Percentiles rank a stretch among this genome's conserved stretches.
These are phyloP conservation scores for Boletus sensibilis DNA, from an alignment of 768 basidiomycete genomes.

Conservation along the genomic window DNA sequence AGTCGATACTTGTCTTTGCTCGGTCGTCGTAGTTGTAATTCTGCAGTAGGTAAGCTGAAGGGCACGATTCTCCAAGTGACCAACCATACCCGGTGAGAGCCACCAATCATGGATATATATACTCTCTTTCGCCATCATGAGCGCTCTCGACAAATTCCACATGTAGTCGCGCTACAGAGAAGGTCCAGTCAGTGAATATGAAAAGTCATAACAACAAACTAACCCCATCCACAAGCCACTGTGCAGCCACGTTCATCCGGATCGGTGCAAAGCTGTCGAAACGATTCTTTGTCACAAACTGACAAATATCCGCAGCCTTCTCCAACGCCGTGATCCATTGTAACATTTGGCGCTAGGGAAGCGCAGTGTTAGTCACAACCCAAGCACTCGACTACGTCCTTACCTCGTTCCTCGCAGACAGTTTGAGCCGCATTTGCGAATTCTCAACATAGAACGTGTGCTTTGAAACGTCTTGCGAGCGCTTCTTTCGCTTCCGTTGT, in stretches of 20 bases:
- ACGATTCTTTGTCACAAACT: slow-evolving; percentile 78
- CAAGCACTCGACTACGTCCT: background rate
- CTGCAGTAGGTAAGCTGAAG: slow-evolving; percentile 34
- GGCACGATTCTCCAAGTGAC: background rate
- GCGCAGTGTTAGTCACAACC: slow-evolving; percentile 2
- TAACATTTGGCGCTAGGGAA: slow-evolving; percentile 81
- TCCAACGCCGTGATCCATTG: slow-evolving; percentile 95
- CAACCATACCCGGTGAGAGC: slow-evolving; percentile 74
- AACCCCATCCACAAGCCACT: slow-evolving; percentile 98
- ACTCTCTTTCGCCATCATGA: slow-evolving; percentile 80
- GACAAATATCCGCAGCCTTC: slow-evolving; percentile 69
- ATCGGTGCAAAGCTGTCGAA: slow-evolving; percentile 95
- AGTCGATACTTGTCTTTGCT: slow-evolving; percentile 82
- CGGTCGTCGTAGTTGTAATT: slow-evolving; percentile 84
- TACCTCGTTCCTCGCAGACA: slow-evolving; percentile 86
- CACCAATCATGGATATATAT: slow-evolving; percentile 99
- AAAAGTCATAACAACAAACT: slow-evolving; percentile 29
- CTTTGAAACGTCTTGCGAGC: slow-evolving; percentile 68
- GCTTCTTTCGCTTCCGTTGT: slow-evolving; percentile 47
- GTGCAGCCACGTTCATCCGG: slow-evolving; percentile 87
- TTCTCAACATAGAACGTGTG: slow-evolving; percentile 95
- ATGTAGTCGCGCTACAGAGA: slow-evolving; percentile 86
- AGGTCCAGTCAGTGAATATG: slow-evolving; percentile 2
- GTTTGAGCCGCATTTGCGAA: slow-evolving; percentile 83
- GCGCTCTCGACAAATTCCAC: slow-evolving; percentile 93